These are phyloP conservation scores for Colletotrichum falcatum DNA, from an alignment of 2,329 filamentous ascomycete species.

Conservation along the genomic window DNA sequence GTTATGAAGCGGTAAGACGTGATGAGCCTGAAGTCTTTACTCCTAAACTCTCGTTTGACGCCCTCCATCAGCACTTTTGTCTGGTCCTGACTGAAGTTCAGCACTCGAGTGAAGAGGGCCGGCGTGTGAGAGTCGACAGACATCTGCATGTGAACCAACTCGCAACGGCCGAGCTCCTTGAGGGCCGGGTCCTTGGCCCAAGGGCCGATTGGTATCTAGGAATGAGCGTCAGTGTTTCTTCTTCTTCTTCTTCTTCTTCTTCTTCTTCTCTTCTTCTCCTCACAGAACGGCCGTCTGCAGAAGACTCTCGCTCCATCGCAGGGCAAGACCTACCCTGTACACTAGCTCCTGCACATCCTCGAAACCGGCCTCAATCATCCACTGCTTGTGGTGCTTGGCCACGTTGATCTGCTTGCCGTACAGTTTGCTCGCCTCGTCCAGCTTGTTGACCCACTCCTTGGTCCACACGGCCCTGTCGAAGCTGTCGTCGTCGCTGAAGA, in stretches of 20 bases:
- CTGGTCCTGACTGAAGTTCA: conserved; percentile 54
- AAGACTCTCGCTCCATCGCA: rapidly evolving
- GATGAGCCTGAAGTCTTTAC: conserved; percentile 50
- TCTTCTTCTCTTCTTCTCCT: not conserved
- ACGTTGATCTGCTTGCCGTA: conserved; percentile 56
- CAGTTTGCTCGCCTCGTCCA: conserved; percentile 51
- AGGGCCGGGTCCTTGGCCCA: conserved; percentile 53
- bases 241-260: no score
- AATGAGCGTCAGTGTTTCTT: not conserved
- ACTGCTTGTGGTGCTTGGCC: conserved; percentile 51
- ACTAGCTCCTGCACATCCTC: conserved; percentile 50
- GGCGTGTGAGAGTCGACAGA: conserved; percentile 56
- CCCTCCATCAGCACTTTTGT: conserved; percentile 57
- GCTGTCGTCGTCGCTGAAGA: conserved; percentile 55
- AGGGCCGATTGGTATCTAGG: conserved; percentile 53
- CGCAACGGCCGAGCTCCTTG: conserved; percentile 53
- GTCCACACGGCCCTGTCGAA: conserved; percentile 53
- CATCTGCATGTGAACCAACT: conserved; percentile 57
- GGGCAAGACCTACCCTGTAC: conserved; percentile 44
- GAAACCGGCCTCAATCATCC: conserved; percentile 54
- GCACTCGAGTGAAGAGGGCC: conserved; percentile 54
- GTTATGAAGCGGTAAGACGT: conserved; percentile 51
- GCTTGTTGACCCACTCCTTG: conserved; percentile 53
- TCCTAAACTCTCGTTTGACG: conserved; percentile 53
- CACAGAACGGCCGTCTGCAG: not conserved